Evolutionary conservation across 1,139 yeast genomes (phyloP), one percentile per base, ranked within the genome.

Genomic region (Lodderomyces parapsilosis): DNA sequence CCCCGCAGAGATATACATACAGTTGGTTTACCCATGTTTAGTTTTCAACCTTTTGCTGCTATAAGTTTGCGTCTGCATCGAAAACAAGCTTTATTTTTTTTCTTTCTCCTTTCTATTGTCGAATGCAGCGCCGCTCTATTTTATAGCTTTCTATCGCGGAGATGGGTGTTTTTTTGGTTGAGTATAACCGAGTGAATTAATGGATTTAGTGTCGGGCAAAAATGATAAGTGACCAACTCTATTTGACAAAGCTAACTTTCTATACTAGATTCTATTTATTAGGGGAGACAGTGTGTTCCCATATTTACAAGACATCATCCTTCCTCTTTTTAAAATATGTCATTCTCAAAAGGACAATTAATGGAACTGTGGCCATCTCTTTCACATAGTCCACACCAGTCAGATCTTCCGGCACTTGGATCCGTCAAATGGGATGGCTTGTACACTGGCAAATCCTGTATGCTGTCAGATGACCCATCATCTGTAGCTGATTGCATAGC

Each of bases 341-440:
- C 85, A 50, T 79, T 80, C 55, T 86, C 96, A 57, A 78, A 88
- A 0, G 97, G 97, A 65, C 98, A 91, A 45, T 88, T 88, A 36
- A 83, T 71, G 51, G 94, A 84, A 44, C 81, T 85, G 58, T 91
- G 98, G 1, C 98, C 98, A 41, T 80, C 83, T 44, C 89, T 69
- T 62, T 91, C 98, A 65, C 98, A 91, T 41, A 89, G 71, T 0
- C 96, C 96, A 66, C 98, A 91, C 96, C 96, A 91, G 53, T 81
- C 74, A 18, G 67, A 69, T 40, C 89, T 74, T 1, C 96, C 96
- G 1, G 80, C 80, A 4, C 91, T 74, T 1, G 93, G 86, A 57
- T 88, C 96, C 2, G 68, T 57, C 30, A 70, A 70, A 1, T 52
- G 54, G 3, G 63, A 63, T 0, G 89, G 86, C 41, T 66, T 62